Evolutionary conservation across 176 grass and related monocot genomes (phyloP).

Genomic region (Carex littledalei): DNA sequence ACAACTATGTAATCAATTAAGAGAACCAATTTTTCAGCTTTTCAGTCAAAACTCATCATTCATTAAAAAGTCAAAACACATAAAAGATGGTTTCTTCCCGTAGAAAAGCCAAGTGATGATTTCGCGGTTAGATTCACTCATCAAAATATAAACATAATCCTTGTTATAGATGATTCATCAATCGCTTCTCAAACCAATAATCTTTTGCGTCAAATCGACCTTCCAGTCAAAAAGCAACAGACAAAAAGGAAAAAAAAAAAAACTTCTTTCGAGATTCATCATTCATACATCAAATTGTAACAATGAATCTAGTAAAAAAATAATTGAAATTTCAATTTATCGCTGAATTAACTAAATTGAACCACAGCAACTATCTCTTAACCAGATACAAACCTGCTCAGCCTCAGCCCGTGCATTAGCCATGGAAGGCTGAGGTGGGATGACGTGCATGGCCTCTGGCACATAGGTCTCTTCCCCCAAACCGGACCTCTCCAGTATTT

Average conservation of each 20-base stretch:
- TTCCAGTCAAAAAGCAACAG: background rate
- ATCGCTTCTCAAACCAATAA: background rate
- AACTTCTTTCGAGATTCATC: background rate
- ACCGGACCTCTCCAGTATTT: slow-evolving; percentile 86
- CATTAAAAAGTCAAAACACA: slow-evolving; percentile 3
- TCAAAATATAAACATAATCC: background rate
- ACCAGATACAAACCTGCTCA: slow-evolving; percentile 44
- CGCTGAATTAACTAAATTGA: background rate
- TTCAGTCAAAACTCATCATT: background rate
- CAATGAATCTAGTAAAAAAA: background rate
- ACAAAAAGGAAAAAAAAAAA: background rate
- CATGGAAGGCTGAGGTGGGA: slow-evolving; percentile 74
- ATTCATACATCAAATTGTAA: background rate
- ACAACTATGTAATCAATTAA: background rate
- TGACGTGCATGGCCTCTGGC: slow-evolving; percentile 52
- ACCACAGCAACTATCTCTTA: background rate
- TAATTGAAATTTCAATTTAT: background rate
- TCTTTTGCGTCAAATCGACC: background rate
- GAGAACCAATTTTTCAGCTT: background rate
- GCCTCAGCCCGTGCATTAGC: slow-evolving; percentile 66
- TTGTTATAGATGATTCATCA: background rate
- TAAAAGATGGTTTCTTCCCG: background rate
- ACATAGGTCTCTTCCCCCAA: slow-evolving; percentile 85
- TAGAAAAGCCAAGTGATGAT: background rate
- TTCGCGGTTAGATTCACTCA: background rate